Conservation (phyloP, 805 yeast species). For the Yamadazyma takamatsuzukensis region DNA sequence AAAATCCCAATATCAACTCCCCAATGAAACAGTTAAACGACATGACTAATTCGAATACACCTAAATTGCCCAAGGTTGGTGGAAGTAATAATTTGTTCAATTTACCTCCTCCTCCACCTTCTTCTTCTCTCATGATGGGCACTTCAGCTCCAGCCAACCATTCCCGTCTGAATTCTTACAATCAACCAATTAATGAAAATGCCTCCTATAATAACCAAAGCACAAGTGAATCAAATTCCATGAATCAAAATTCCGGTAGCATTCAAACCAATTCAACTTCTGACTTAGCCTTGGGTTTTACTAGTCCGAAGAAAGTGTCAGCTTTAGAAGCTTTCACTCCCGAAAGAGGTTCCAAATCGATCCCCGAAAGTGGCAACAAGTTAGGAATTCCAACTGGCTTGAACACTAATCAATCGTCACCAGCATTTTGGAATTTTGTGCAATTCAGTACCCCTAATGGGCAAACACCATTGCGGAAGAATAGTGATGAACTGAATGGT, state of each 20-base stretch:
- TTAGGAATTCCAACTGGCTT: slow-evolving; percentile 24
- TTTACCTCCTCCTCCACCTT: slow-evolving; percentile 32
- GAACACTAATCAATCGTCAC: slow-evolving; percentile 60
- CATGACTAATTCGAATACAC: slow-evolving; percentile 17
- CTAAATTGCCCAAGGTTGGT: slow-evolving; percentile 30
- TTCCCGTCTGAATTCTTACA: slow-evolving; percentile 28
- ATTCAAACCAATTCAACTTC: slow-evolving; percentile 21
- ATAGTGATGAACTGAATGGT: slow-evolving; percentile 35
- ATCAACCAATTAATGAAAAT: slow-evolving; percentile 13
- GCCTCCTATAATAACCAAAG: slow-evolving; percentile 2
- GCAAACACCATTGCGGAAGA: slow-evolving; percentile 38
- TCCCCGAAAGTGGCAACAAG: slow-evolving; percentile 19
- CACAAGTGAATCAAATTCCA: slow-evolving; percentile 4
- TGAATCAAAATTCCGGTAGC: slow-evolving; percentile 11
- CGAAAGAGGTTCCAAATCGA: slow-evolving; percentile 36
- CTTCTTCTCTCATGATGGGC: slow-evolving; percentile 9
- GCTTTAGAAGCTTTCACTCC: slow-evolving; percentile 44
- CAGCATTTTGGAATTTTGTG: slow-evolving; percentile 91
- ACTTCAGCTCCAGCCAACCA: slow-evolving; percentile 20
- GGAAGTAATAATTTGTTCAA: slow-evolving; percentile 22
- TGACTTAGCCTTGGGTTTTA: slow-evolving; percentile 35
- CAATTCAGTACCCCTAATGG: slow-evolving; percentile 58
- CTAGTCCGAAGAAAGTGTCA: slow-evolving; percentile 40
- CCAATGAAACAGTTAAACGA: slow-evolving; percentile 17
- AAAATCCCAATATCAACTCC: no score